These are phyloP conservation scores for Ceriops decandra DNA, from an alignment of 345 rosid species.

Conservation along the genomic window DNA sequence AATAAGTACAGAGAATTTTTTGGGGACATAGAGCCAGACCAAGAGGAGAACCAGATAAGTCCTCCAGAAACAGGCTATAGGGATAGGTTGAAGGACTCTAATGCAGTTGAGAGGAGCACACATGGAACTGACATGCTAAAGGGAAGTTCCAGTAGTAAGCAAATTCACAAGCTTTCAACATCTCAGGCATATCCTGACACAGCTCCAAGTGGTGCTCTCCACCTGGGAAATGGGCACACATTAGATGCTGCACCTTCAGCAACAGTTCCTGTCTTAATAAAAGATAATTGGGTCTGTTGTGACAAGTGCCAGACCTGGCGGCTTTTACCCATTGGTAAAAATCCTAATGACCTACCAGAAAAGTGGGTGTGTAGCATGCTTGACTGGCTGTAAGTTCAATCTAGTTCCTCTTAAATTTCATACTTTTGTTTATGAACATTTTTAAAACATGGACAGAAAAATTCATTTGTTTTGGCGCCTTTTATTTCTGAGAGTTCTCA, in stretches of 20 bases:
- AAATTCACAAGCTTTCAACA: slow-evolving; percentile 26
- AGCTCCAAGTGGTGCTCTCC: slow-evolving; percentile 30
- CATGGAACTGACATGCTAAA: slow-evolving; percentile 27
- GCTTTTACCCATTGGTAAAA: slow-evolving; percentile 73
- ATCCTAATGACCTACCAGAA: slow-evolving; percentile 68
- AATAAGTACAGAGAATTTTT: slow-evolving; percentile 67
- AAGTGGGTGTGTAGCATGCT: slow-evolving; percentile 97
- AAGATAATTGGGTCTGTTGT: slow-evolving; percentile 86
- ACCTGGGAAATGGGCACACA: slow-evolving; percentile 28
- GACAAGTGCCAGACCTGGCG: slow-evolving; percentile 91
- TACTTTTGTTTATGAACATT: background rate
- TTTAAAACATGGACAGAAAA: background rate
- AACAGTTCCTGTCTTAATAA: slow-evolving; percentile 44
- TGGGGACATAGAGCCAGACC: slow-evolving; percentile 66
- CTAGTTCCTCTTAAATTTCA: background rate
- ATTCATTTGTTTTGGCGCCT: background rate
- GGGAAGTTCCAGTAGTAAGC: slow-evolving; percentile 42
- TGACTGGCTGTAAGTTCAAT: slow-evolving; percentile 86
- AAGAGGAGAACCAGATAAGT: slow-evolving; percentile 49
- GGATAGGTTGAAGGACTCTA: slow-evolving; percentile 34
- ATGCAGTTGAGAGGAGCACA: slow-evolving; percentile 38
- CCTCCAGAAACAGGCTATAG: slow-evolving; percentile 31
- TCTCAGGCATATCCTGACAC: slow-evolving; percentile 32
- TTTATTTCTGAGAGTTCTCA: slow-evolving; percentile 6
- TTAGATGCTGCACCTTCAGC: slow-evolving; percentile 44